Conservation (phyloP, 1,284 basidiomycete species). For the Rhizopogon hawkerae region DNA sequence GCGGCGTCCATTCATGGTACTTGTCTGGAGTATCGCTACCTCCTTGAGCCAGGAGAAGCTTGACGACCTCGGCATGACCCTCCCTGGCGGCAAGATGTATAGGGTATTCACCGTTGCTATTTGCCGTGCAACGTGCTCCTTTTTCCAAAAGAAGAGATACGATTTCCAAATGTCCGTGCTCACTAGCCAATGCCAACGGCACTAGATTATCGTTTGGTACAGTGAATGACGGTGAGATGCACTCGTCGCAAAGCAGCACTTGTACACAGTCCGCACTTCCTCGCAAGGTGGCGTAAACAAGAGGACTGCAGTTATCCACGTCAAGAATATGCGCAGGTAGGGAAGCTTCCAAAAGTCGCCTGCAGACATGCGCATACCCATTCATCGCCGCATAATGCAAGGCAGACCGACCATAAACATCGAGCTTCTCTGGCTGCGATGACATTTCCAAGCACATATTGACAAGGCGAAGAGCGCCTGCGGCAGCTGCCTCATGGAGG, state of each 20-base stretch:
- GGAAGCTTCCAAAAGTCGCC: constrained; percentile 63
- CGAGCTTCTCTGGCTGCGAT: constrained; percentile 60
- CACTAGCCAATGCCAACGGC: constrained; percentile 86
- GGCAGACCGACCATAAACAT: constrained; percentile 88
- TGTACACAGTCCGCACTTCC: constrained; percentile 79
- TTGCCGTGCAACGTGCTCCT: constrained; percentile 73
- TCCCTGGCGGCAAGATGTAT: constrained; percentile 98
- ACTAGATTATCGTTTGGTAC: constrained; percentile 63
- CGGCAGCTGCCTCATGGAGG: constrained; percentile 90
- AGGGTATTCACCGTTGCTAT: constrained; percentile 92
- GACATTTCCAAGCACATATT: constrained; percentile 72
- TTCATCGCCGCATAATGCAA: constrained; percentile 97
- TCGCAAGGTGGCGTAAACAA: constrained; percentile 87
- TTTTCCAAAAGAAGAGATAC: constrained; percentile 61
- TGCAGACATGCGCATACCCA: constrained; percentile 75
- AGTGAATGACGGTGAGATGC: constrained; percentile 38
- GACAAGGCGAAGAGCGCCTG: constrained; percentile 76
- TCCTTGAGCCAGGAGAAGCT: constrained; percentile 64
- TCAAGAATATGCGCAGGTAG: constrained; percentile 70
- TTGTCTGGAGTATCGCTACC: constrained; percentile 92
- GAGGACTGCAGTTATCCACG: constrained; percentile 89
- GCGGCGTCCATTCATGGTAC: constrained; percentile 96
- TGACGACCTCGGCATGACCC: constrained; percentile 81
- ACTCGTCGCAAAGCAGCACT: constrained; percentile 61
- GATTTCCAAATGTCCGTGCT: constrained; percentile 83